These are phyloP conservation scores for Magnaporthiopsis rhizophila DNA, from an alignment of 2,329 filamentous ascomycete species.

Conservation along the genomic window DNA sequence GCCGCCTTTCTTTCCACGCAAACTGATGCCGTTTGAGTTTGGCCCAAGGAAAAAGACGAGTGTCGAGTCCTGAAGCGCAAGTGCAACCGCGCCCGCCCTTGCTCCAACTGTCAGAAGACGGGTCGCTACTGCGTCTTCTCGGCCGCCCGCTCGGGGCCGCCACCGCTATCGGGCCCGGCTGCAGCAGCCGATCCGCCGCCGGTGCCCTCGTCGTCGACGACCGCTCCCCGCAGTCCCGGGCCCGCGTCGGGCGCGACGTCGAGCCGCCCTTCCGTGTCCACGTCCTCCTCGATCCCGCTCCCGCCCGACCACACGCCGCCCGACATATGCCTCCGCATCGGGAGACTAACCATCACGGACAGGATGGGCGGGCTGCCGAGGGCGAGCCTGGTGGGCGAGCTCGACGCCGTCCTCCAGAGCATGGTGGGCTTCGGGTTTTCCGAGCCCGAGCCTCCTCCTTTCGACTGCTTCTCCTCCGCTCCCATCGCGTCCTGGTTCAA, in stretches of 20 bases:
- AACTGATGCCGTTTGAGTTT: background rate
- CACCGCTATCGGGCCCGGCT: background rate
- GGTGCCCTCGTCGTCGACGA: background rate
- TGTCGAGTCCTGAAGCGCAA: conserved; percentile 1
- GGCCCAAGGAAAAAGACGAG: background rate
- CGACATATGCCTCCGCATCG: conserved; percentile 2
- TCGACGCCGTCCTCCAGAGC: background rate
- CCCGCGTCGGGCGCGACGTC: background rate
- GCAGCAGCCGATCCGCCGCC: too few relatives aligned
- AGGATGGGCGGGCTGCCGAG: background rate
- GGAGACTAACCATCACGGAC: background rate
- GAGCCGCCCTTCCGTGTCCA: background rate
- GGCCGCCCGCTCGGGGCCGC: background rate
- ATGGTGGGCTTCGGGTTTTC: background rate
- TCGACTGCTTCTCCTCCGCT: background rate
- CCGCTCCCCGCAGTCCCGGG: background rate
- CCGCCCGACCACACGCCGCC: background rate
- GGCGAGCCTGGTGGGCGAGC: background rate
- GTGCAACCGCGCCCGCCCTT: background rate
- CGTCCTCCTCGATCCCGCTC: background rate
- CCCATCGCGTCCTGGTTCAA: conserved; percentile 4
- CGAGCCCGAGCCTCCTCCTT: background rate
- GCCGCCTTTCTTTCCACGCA: background rate
- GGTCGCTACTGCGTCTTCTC: conserved; percentile 4
- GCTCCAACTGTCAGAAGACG: conserved; percentile 1